Base-by-base conservation (phyloP, 106 monocot genomes). In the Phalaenopsis aphrodite region DNA sequence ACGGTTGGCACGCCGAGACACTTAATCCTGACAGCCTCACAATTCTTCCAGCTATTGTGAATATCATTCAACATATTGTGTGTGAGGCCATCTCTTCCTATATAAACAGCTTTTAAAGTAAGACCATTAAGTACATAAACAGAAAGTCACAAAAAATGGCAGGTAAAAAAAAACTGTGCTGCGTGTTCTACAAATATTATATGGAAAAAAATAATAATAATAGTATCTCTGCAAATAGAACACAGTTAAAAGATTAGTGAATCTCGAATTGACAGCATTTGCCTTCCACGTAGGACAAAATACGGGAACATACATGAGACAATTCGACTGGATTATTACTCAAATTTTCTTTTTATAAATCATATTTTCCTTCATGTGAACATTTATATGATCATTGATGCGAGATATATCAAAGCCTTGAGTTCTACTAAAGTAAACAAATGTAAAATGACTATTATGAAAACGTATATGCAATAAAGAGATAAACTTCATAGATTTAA, bases 1-100 rank as follows among this genome's bases (percentile, higher is more conserved):
- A 99, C 88, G n/a, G 98, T 99, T n/a, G 98, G 94, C 78, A 99
- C 98, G 72, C 98, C 98, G 78, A 99, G 91, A 78, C 98, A 99
- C 85, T 99, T 99, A 49, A 99, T 88, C 82, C 98, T 94, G 42
- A 93, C 84, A 52, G 90, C 98, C 76, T 99, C 94, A 49, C 84
- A 78, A 85, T 93, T 81, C 85, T 94, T 99, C 98, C 98, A 99
- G 79, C 87, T 89, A 82, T 99, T 93, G 68, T 99, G 94, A 81
- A 99, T 94, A 77, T 94, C 98, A 87, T 91, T 94, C 82, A 99
- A 84, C 98, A 99, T 99, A 83, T 99, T 99, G 78, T 99, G 98
- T 37, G 94, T 99, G 61, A 99, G 79, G 18, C 98, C 98, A 87
- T 99, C 94, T 84, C 98, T 99, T 47, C 98, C 98, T 99, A 61